A percentile compares a stretch with the other conserved stretches of the same genome.
phyloP scores from a whole-genome alignment of 768 basidiomycete genomes.

The Leccinum incarnatum region DNA sequence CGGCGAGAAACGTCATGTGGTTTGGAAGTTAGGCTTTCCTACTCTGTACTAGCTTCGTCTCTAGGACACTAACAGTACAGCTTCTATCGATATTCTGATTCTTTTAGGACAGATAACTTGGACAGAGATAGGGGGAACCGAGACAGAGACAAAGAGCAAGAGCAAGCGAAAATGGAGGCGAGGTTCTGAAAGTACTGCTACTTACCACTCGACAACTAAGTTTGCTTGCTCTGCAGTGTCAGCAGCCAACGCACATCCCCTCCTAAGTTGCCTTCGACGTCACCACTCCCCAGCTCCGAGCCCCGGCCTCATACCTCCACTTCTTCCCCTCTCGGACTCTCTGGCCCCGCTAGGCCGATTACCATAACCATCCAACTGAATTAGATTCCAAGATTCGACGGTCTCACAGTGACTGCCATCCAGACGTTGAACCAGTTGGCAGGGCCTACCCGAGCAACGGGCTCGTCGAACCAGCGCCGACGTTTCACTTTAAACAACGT shows the following conservation, averaged over 20 bases:
- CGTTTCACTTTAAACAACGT: background rate
- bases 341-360: background rate
- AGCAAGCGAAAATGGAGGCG: too few species aligned
- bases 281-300: background rate
- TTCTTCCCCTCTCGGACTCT: background rate
- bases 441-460: background rate
- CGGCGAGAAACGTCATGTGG: background rate
- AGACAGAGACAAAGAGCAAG: background rate
- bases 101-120: background rate
- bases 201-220: background rate
- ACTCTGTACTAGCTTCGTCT: slow-evolving; percentile 1
- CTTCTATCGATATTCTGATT: slow-evolving; percentile 1
- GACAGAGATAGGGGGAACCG: background rate
- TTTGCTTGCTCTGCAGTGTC: too few species aligned
- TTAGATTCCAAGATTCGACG: background rate
- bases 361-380: background rate
- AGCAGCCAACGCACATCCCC: background rate
- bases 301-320: background rate
- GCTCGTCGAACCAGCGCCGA: background rate
- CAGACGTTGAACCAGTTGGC: background rate
- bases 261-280: background rate
- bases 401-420: background rate
- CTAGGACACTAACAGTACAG: slow-evolving; percentile 15
- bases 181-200: too few species aligned
- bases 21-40: slow-evolving; percentile 2